Percentiles rank a stretch among this genome's conserved stretches.
Evolutionary conservation across 768 basidiomycete species (phyloP).

Genomic region (Coprinopsis marcescibilis): DNA sequence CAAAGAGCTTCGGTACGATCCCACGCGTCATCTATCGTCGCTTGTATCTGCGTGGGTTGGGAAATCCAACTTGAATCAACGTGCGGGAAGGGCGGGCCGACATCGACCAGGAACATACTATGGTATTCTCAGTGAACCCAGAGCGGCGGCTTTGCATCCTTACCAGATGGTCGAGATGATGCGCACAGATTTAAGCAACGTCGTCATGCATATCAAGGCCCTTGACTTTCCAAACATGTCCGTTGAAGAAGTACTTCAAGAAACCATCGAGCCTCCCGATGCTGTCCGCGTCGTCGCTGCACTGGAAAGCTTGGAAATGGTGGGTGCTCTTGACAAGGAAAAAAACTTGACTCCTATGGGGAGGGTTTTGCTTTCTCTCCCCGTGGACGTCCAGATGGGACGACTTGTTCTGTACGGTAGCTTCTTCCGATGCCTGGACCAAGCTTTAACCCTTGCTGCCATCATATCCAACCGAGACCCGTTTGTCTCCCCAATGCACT

Average conservation of each 20-base stretch:
- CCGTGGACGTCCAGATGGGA: slow-evolving; percentile 87
- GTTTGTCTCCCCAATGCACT: slow-evolving; percentile 76
- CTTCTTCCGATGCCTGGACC: slow-evolving; percentile 90
- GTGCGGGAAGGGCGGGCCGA: slow-evolving; percentile 89
- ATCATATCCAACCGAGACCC: slow-evolving; percentile 88
- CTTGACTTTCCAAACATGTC: slow-evolving; percentile 81
- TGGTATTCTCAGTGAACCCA: slow-evolving; percentile 66
- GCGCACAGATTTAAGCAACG: slow-evolving; percentile 79
- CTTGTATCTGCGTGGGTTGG: slow-evolving; percentile 91
- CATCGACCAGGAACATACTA: slow-evolving; percentile 90
- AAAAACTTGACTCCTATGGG: slow-evolving; percentile 84
- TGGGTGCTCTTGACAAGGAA: slow-evolving; percentile 75
- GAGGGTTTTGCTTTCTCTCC: slow-evolving; percentile 80
- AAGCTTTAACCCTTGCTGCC: slow-evolving; percentile 85
- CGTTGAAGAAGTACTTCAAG: slow-evolving; percentile 81
- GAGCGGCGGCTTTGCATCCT: slow-evolving; percentile 56
- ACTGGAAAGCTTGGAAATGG: slow-evolving; percentile 73
- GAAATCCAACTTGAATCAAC: slow-evolving; percentile 82
- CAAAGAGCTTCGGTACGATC: slow-evolving; percentile 88
- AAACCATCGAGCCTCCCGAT: slow-evolving; percentile 86
- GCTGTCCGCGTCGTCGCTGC: slow-evolving; percentile 71
- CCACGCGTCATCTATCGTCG: slow-evolving; percentile 81
- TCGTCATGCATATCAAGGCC: slow-evolving; percentile 96
- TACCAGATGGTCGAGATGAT: slow-evolving; percentile 97
- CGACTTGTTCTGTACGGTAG: slow-evolving; percentile 84